Evolutionary conservation across 2,329 filamentous ascomycete species (phyloP).

Genomic region (Scortechinia acanthostroma): DNA sequence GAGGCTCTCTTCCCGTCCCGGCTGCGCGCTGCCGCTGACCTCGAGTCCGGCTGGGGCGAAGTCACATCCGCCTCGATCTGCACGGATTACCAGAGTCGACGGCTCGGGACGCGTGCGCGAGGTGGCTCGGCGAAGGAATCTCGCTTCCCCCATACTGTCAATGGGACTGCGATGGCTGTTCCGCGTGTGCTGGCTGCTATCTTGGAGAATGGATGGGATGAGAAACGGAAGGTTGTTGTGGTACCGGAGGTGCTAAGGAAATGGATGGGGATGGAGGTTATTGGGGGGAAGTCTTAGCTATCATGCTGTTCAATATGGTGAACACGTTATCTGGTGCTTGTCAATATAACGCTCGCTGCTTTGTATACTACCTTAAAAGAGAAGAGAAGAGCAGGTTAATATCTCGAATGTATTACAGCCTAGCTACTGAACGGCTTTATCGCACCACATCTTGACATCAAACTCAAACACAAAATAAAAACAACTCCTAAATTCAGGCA

Average conservation of each 20-base stretch:
- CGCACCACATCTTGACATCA: no score
- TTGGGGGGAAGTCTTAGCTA: slow-evolving; percentile 24
- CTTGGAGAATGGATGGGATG: slow-evolving; percentile 84
- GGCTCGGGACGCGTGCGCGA: slow-evolving; percentile 70
- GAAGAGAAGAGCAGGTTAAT: no score
- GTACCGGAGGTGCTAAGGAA: slow-evolving; percentile 74
- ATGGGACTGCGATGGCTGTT: slow-evolving; percentile 87
- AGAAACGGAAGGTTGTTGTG: slow-evolving; percentile 54
- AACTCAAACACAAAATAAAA: no score
- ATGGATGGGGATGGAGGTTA: slow-evolving; percentile 74
- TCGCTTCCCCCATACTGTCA: slow-evolving; percentile 80
- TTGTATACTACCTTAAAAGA: no score
- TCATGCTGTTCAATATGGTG: background rate
- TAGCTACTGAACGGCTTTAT: no score
- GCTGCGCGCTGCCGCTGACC: slow-evolving; percentile 13
- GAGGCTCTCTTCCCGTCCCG: slow-evolving; percentile 89
- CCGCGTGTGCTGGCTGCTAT: slow-evolving; percentile 83
- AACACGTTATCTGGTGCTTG: no score
- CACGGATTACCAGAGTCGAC: slow-evolving; percentile 85
- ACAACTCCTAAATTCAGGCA: no score
- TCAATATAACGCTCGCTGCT: no score
- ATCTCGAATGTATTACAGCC: no score
- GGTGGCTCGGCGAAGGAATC: slow-evolving; percentile 39
- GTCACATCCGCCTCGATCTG: slow-evolving; percentile 86
- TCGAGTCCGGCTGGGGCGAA: slow-evolving; percentile 78